Conservation (phyloP, 2,329 filamentous ascomycete genomes). For the Camillea tinctor region DNA sequence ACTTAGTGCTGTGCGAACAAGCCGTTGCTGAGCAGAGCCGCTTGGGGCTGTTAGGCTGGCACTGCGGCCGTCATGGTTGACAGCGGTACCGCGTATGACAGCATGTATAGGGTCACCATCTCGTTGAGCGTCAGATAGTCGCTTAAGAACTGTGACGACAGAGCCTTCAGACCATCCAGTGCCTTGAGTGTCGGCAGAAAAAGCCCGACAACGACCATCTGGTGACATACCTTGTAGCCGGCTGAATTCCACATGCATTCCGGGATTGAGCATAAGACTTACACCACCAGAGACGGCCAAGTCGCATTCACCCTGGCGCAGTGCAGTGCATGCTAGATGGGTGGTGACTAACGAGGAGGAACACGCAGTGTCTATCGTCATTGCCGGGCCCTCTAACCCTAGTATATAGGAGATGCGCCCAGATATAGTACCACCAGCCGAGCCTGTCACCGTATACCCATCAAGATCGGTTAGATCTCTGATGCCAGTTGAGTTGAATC, state of each 20-base stretch:
- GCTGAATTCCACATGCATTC: slow-evolving; percentile 22
- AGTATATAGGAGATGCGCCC: slow-evolving; percentile 27
- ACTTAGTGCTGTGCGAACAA: slow-evolving; percentile 23
- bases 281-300: slow-evolving; percentile 19
- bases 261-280: slow-evolving; percentile 21
- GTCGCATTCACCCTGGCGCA: slow-evolving; percentile 22
- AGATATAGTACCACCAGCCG: slow-evolving; percentile 23
- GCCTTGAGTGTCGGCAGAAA: slow-evolving; percentile 18
- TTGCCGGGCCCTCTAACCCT: slow-evolving; percentile 26
- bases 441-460: slow-evolving; percentile 28
- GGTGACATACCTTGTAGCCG: slow-evolving; percentile 16
- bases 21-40: slow-evolving; percentile 22
- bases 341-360: slow-evolving; percentile 23
- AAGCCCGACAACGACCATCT: slow-evolving; percentile 20
- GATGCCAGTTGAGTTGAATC: slow-evolving; percentile 11
- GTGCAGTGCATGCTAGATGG: slow-evolving; percentile 21
- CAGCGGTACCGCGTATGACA: slow-evolving; percentile 21
- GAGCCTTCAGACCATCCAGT: slow-evolving; percentile 21
- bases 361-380: slow-evolving; percentile 29
- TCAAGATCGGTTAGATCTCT: slow-evolving; percentile 18
- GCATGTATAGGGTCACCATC: slow-evolving; percentile 20
- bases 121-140: slow-evolving; percentile 21
- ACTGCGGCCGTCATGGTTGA: slow-evolving; percentile 22
- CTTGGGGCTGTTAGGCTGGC: slow-evolving; percentile 20
- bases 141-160: slow-evolving; percentile 14